These are phyloP conservation scores for Blyttiomyces sp. DNA, from an alignment of 371 early-diverging fungal species.

Conservation along the genomic window DNA sequence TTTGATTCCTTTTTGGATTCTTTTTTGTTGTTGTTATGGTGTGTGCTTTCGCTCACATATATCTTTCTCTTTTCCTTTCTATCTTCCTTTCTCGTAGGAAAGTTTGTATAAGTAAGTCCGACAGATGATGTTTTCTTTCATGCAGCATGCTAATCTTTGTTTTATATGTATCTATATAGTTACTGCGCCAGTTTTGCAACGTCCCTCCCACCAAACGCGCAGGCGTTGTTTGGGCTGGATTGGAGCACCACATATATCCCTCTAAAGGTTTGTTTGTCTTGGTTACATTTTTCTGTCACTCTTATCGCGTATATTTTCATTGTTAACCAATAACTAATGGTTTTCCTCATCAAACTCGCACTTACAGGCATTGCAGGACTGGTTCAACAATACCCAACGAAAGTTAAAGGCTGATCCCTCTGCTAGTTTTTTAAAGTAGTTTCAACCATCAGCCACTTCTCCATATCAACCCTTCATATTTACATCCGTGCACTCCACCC, in stretches of 20 bases:
- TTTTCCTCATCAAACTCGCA: neutral
- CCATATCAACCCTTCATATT: too few species aligned
- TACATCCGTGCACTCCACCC: too few species aligned
- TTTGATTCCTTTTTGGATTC: too few species aligned
- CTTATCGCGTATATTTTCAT: too few species aligned
- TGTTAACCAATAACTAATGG: too few species aligned
- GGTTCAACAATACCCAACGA: conserved; percentile 55
- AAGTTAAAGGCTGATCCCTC: conserved; percentile 40
- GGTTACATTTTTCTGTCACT: conserved; percentile 12
- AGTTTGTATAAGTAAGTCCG: conserved; percentile 11
- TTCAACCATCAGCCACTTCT: too few species aligned
- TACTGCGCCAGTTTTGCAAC: conserved; percentile 40
- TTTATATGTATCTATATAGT: conserved; percentile 23
- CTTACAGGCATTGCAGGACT: conserved; percentile 74
- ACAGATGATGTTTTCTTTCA: neutral
- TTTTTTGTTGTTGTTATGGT: neutral
- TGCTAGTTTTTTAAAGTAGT: conserved; percentile 23
- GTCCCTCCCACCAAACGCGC: conserved; percentile 21
- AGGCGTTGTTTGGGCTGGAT: conserved; percentile 44
- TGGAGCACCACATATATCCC: conserved; percentile 71
- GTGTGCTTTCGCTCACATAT: neutral
- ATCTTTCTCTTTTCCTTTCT: neutral
- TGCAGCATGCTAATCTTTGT: neutral
- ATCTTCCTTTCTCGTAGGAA: neutral
- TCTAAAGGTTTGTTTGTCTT: conserved; percentile 47